Percentiles rank a stretch among this genome's conserved stretches.
phyloP scores from a whole-genome alignment of 306 rosid species.

The Vigna hirtella region DNA sequence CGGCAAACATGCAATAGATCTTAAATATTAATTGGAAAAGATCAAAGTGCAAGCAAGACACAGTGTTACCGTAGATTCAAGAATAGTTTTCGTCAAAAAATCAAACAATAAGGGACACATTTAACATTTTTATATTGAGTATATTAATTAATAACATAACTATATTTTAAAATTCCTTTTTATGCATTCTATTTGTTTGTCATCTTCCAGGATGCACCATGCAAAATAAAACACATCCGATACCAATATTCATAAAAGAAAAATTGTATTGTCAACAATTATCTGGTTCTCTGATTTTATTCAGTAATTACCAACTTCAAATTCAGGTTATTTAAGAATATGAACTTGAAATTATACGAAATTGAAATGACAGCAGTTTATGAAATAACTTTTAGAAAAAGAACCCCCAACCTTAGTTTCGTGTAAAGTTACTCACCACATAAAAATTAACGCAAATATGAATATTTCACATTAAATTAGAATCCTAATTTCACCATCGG shows the following conservation, averaged over 20 bases:
- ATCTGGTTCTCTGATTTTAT: not conserved
- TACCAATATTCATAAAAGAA: not conserved
- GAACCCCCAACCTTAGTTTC: not conserved
- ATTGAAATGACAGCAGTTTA: not conserved
- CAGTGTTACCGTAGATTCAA: constrained; percentile 28
- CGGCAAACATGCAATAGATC: constrained; percentile 19
- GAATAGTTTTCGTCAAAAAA: constrained; percentile 17
- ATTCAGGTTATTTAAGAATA: not conserved
- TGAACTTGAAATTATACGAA: not conserved
- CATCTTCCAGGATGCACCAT: not conserved
- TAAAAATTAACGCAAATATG: not conserved
- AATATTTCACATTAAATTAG: not conserved
- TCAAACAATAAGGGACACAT: constrained; percentile 5
- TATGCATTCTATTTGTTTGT: not conserved
- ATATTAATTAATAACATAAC: constrained; percentile 6
- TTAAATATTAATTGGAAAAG: constrained; percentile 18
- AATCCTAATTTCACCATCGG: not conserved
- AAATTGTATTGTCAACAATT: not conserved
- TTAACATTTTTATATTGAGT: not conserved
- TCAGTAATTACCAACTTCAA: not conserved
- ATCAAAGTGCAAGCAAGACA: constrained; percentile 35
- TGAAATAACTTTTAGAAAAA: not conserved
- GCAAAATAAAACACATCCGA: not conserved
- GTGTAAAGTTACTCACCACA: not conserved
- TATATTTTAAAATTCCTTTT: not conserved